phyloP scores from a whole-genome alignment of 169 alveolate species.

The Cryptosporidium viatorum region DNA sequence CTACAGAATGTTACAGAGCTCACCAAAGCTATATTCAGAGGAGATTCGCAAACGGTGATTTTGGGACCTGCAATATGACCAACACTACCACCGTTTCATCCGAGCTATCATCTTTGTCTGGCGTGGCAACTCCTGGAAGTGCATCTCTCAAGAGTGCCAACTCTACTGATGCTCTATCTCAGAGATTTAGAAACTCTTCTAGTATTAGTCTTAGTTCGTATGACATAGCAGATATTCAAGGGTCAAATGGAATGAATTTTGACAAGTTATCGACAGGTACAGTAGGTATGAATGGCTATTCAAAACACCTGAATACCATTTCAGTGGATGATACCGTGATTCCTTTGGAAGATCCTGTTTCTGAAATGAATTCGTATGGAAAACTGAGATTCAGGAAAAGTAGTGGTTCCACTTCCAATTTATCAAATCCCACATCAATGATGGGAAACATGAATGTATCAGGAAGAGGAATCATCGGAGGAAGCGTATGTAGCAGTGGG shows the following conservation, averaged over 20 bases:
- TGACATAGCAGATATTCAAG: slow-evolving; percentile 15
- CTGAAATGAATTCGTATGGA: slow-evolving; percentile 17
- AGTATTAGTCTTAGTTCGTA: slow-evolving; percentile 3
- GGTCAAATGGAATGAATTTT: slow-evolving; percentile 7
- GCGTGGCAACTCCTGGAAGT: slow-evolving; percentile 53
- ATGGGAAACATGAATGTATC: neutral
- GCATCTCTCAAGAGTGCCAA: slow-evolving; percentile 53
- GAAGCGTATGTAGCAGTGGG: slow-evolving; percentile 3
- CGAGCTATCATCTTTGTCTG: slow-evolving; percentile 28
- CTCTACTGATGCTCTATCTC: slow-evolving; percentile 32
- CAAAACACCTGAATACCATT: neutral
- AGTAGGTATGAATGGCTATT: neutral
- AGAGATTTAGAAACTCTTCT: slow-evolving; percentile 36
- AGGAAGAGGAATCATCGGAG: neutral
- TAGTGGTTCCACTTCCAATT: slow-evolving; percentile 15
- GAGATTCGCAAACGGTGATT: slow-evolving; percentile 22
- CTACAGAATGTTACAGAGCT: slow-evolving; percentile 28
- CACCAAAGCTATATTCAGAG: slow-evolving; percentile 26
- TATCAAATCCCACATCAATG: neutral
- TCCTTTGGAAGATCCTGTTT: slow-evolving; percentile 8
- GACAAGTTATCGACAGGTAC: slow-evolving; percentile 6
- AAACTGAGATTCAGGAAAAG: neutral
- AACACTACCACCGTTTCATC: slow-evolving; percentile 39
- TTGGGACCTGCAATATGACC: slow-evolving; percentile 52
- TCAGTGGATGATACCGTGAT: neutral